Evolutionary conservation across 768 basidiomycete genomes (phyloP), one percentile per base, ranked within the genome.

Genomic region (Mycena galopus): DNA sequence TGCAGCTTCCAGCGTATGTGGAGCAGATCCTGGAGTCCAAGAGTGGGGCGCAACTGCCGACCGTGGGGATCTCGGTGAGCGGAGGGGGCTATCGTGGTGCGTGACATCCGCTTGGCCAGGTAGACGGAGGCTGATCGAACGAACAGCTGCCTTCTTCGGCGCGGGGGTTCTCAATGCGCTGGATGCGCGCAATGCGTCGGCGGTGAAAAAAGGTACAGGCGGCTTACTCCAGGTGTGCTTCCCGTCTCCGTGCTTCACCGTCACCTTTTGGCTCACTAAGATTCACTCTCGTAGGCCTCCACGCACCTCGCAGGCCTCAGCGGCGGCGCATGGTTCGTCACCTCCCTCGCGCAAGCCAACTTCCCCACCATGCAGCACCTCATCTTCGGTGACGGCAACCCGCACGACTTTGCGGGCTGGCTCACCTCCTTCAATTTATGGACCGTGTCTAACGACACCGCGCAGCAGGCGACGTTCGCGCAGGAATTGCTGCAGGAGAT

Each of bases 81-180:
- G 91, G 91, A 23, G 91, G 91, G 14, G 87, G 89, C 0, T 86
- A 88, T 69, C 80, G 90, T 21, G 91, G 90, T 0, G 69, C 51
- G 73, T 65, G 29, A 23, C 2, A 16, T 30, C 9, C n/a, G 35
- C 21, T n/a, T 9, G 21, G 4, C n/a, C 1, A 16, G 14, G 6
- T n/a, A 29, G 9, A 37, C 61, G 27, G 61, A 7, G 2, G 19
- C 2, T 2, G 25, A n/a, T n/a, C n/a, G n/a, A n/a, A n/a, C 25
- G n/a, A 39, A 27, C 37, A 74, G 73, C 73, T 37, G 87, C 88
- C 3, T 80, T 88, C 6, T 88, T 86, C 66, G 86, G 86, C 37
- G 89, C 87, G 4, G 90, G 88, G 0, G 82, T 88, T n/a, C 72
- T 87, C 58, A 82, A 82, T 21, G 84, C 85, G 2, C 71, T 89